Percentiles rank a stretch among this genome's conserved stretches.
These are phyloP conservation scores for Mortierella hygrophila DNA, from an alignment of 192 early-diverging fungal species.

Conservation along the genomic window DNA sequence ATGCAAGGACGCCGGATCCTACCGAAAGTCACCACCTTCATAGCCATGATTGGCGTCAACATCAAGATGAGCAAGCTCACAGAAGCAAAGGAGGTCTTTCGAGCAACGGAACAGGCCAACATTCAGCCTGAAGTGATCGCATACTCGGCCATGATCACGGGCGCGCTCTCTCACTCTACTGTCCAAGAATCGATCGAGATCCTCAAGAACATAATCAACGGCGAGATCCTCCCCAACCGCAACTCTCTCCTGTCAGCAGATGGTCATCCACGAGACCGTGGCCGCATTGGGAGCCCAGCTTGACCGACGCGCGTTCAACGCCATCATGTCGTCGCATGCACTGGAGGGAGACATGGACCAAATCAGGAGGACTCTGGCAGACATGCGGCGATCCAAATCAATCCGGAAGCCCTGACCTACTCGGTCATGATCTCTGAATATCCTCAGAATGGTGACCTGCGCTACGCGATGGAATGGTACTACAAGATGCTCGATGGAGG, in stretches of 20 bases:
- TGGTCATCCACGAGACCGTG: slow-evolving; percentile 40
- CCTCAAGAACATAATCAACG: slow-evolving; percentile 39
- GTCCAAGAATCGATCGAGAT: slow-evolving; percentile 38
- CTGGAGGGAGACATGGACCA: slow-evolving; percentile 47
- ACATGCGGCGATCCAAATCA: slow-evolving; percentile 33
- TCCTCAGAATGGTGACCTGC: slow-evolving; percentile 47
- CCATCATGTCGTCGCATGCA: slow-evolving; percentile 38
- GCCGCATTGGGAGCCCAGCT: slow-evolving; percentile 22
- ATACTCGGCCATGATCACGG: slow-evolving; percentile 44
- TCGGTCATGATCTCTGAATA: slow-evolving; percentile 48
- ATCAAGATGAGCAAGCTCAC: slow-evolving; percentile 47
- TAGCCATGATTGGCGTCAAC: slow-evolving; percentile 41
- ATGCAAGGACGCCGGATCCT: slow-evolving; percentile 18
- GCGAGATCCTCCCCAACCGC: slow-evolving; percentile 40
- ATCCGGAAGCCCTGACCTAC: slow-evolving; percentile 40
- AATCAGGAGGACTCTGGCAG: slow-evolving; percentile 20
- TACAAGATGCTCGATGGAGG: slow-evolving; percentile 42
- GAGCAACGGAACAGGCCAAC: slow-evolving; percentile 39
- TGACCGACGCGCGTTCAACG: slow-evolving; percentile 44
- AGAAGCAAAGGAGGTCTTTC: slow-evolving; percentile 41
- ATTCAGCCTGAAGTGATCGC: slow-evolving; percentile 51
- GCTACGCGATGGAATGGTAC: slow-evolving; percentile 53
- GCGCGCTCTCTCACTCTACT: slow-evolving; percentile 12
- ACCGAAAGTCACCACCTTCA: slow-evolving; percentile 33
- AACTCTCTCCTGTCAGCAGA: slow-evolving; percentile 40